Evolutionary conservation across 345 rosid species (phyloP).

Genomic region (Eutrema japonicum): DNA sequence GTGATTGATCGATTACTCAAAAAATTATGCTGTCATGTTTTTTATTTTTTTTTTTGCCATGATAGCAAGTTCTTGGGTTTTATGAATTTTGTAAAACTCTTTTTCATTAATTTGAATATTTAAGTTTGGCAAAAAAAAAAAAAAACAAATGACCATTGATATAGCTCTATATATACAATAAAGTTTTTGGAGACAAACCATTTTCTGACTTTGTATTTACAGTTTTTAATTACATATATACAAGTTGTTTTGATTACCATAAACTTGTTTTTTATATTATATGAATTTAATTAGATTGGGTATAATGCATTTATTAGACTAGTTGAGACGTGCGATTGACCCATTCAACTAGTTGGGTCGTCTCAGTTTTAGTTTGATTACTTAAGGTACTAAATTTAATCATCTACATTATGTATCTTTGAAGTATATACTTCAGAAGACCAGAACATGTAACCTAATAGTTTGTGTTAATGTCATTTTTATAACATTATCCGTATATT

Average conservation of each 20-base stretch:
- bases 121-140: too few relatives aligned
- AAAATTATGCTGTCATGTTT: too few relatives aligned
- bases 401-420: background rate
- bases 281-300: background rate
- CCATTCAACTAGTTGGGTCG: background rate
- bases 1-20: too few relatives aligned
- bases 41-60: too few relatives aligned
- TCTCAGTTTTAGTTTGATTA: background rate
- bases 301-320: background rate
- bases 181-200: background rate
- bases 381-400: background rate
- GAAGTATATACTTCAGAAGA: background rate
- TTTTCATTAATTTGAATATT: too few relatives aligned
- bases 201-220: slow-evolving; percentile 7
- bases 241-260: background rate
- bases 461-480: too few relatives aligned
- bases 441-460: too few relatives aligned
- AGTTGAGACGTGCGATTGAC: background rate
- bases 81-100: too few relatives aligned
- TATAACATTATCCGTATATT: too few relatives aligned
- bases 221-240: background rate
- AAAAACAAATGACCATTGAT: background rate
- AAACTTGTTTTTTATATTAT: background rate
- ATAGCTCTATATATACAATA: background rate
- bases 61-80: too few relatives aligned